Evolutionary conservation across 768 basidiomycete genomes (phyloP).

Genomic region (Myochromella boudieri): DNA sequence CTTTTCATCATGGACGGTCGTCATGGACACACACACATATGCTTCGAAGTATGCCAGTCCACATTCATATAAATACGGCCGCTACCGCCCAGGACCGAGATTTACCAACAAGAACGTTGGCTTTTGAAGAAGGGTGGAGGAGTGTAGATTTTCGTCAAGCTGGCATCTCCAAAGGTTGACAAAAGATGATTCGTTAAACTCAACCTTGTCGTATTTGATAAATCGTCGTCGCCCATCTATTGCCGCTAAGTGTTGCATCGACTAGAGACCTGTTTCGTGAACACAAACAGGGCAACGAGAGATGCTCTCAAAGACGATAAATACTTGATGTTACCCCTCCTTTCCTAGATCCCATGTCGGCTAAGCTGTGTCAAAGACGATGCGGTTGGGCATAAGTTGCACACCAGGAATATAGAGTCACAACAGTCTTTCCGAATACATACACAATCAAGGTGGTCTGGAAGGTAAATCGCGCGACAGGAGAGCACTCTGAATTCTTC

Average conservation of each 20-base stretch:
- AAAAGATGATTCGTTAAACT: constrained; percentile 25
- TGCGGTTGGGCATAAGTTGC: no score
- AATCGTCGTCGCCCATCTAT: constrained; percentile 29
- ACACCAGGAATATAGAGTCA: constrained; percentile 34
- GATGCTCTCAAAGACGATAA: constrained; percentile 27
- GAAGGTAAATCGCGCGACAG: constrained; percentile 33
- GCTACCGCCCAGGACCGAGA: no score
- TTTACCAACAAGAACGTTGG: constrained; percentile 35
- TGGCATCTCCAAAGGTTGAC: constrained; percentile 31
- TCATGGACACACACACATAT: no score
- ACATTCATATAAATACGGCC: no score
- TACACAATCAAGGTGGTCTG: constrained; percentile 35
- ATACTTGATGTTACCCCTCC: constrained; percentile 33
- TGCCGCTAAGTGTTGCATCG: constrained; percentile 34
- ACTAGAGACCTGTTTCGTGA: constrained; percentile 20
- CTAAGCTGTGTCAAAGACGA: no score
- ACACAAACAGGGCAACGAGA: not conserved
- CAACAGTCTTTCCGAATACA: constrained; percentile 32
- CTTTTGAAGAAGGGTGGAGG: constrained; percentile 36
- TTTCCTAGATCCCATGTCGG: no score
- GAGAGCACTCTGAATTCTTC: constrained; percentile 26
- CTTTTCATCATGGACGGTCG: no score
- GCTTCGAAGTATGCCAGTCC: no score
- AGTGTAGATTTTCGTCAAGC: constrained; percentile 31
- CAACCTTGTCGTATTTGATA: constrained; percentile 30